A percentile compares a stretch with the other conserved stretches of the same genome.
These are phyloP conservation scores for Phytophthora pini DNA, from an alignment of 352 stramenopile genomes.

Conservation along the genomic window DNA sequence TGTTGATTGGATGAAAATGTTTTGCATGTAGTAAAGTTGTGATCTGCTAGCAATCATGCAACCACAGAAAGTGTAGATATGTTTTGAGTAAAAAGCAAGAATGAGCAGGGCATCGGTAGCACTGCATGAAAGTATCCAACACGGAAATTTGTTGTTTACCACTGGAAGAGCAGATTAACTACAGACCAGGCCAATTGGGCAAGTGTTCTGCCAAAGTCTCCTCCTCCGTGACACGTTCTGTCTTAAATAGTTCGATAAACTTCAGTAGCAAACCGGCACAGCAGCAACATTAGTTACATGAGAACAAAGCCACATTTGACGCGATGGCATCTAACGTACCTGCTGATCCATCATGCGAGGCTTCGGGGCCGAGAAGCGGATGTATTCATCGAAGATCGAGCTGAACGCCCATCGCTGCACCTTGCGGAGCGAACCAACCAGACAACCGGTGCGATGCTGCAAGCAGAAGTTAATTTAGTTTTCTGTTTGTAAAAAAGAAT, in stretches of 20 bases:
- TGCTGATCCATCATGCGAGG: conserved; percentile 90
- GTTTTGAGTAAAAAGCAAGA: no score
- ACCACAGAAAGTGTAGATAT: no score
- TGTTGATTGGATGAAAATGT: no score
- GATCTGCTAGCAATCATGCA: no score
- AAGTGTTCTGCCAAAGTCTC: conserved; percentile 52
- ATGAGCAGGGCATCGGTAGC: no score
- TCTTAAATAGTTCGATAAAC: conserved; percentile 90
- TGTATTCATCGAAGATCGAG: conserved; percentile 89
- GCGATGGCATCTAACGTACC: conserved; percentile 25
- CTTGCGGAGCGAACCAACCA: conserved; percentile 82
- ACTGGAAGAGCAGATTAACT: conserved; percentile 3
- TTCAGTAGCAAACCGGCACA: conserved; percentile 26
- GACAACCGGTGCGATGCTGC: conserved; percentile 81
- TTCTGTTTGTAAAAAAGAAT: neutral
- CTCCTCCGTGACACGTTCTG: conserved; percentile 68
- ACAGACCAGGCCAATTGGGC: conserved; percentile 71
- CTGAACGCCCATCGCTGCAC: conserved; percentile 86
- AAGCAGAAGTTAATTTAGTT: conserved; percentile 1
- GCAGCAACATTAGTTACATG: conserved; percentile 5
- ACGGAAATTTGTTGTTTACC: no score
- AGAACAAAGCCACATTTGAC: neutral
- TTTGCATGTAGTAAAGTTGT: no score
- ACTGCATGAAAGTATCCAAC: no score
- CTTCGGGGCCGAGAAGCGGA: conserved; percentile 85